A percentile compares a stretch with the other conserved stretches of the same genome.
phyloP scores from a whole-genome alignment of 2,329 filamentous ascomycete genomes.

The Colletotrichum trifolii region DNA sequence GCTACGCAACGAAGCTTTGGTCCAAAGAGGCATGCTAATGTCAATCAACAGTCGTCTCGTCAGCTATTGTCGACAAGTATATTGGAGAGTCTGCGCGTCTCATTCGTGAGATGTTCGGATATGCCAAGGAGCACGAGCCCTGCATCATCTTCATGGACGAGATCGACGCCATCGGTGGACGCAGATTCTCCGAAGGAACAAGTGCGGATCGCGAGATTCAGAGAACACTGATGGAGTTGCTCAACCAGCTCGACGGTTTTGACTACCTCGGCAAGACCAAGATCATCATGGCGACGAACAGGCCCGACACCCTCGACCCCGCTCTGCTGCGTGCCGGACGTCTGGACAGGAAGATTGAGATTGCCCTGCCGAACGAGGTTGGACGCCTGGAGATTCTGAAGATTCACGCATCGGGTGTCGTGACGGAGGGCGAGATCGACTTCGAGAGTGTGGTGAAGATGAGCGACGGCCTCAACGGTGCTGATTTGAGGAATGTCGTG shows the following conservation, averaged over 20 bases:
- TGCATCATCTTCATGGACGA: slow-evolving; percentile 99
- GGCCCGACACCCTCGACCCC: slow-evolving; percentile 94
- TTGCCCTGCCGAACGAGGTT: slow-evolving; percentile 95
- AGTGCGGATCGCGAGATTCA: slow-evolving; percentile 98
- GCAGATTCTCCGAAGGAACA: slow-evolving; percentile 96
- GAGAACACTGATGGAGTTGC: slow-evolving; percentile 96
- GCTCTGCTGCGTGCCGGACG: slow-evolving; percentile 91
- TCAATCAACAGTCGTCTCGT: slow-evolving; percentile 81
- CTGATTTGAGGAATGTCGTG: slow-evolving; percentile 96
- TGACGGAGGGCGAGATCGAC: slow-evolving; percentile 94
- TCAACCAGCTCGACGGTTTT: slow-evolving; percentile 98
- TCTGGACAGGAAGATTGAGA: slow-evolving; percentile 97
- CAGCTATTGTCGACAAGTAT: slow-evolving; percentile 99
- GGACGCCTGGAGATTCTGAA: slow-evolving; percentile 97
- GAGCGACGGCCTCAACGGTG: slow-evolving; percentile 97
- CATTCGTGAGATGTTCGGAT: slow-evolving; percentile 99
- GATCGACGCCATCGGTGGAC: slow-evolving; percentile 97
- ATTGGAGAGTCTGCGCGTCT: slow-evolving; percentile 97
- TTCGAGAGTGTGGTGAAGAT: slow-evolving; percentile 99
- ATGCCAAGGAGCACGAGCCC: slow-evolving; percentile 98
- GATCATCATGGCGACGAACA: slow-evolving; percentile 99
- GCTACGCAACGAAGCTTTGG: neutral
- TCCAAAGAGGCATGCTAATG: slow-evolving; percentile 33
- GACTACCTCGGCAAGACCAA: slow-evolving; percentile 99
- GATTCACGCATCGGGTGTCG: slow-evolving; percentile 90